Evolutionary conservation across 2,329 filamentous ascomycete species (phyloP), one percentile per base, ranked within the genome.

Genomic region (Penicillium brasilianum): DNA sequence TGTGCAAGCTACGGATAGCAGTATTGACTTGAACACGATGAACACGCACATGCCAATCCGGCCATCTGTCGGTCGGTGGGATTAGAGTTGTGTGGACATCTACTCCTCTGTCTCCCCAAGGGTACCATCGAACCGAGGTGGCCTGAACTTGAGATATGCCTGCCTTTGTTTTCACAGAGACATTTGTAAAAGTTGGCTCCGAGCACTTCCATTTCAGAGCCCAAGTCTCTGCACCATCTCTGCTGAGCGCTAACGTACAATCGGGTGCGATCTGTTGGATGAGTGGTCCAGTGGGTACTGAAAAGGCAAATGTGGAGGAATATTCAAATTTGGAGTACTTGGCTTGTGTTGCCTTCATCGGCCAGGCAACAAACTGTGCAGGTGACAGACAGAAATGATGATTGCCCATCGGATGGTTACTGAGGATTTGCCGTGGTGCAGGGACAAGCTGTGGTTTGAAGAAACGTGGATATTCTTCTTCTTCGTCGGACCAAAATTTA

Each of bases 281-380:
- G 13, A 80, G 39, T 0, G 72, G 61, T 1, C 77, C 78, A 0
- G 74, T 78, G 0, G 78, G 77, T 0, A 80, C 77, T 49, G 76
- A 78, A 59, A 83, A 84, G 0, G 73, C 77, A 44, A 84, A 83
- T 0, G 78, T 68, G 0, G 82, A 84, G 0, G 82, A 83, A 64
- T 84, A 83, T 3, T 80, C 80, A 44, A 83, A 81, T 60, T 82
- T 83, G 61, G 74, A 74, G 60, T 83, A 83, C 55, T 83, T 83
- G 1, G 81, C 78, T 60, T 81, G 72, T 0, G 65, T 74, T 0
- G 76, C 61, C 77, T 61, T 81, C 80, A 78, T 74, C 0, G 72
- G 73, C 72, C 72, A 77, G 5, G 61, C 70, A 1, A 74, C 73
- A 22, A 78, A 80, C 41, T 82, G 80, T 0, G 77, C 78, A 0